A percentile compares a stretch with the other conserved stretches of the same genome.
phyloP scores from a whole-genome alignment of 768 basidiomycete genomes.

The Kwoniella sp. region DNA sequence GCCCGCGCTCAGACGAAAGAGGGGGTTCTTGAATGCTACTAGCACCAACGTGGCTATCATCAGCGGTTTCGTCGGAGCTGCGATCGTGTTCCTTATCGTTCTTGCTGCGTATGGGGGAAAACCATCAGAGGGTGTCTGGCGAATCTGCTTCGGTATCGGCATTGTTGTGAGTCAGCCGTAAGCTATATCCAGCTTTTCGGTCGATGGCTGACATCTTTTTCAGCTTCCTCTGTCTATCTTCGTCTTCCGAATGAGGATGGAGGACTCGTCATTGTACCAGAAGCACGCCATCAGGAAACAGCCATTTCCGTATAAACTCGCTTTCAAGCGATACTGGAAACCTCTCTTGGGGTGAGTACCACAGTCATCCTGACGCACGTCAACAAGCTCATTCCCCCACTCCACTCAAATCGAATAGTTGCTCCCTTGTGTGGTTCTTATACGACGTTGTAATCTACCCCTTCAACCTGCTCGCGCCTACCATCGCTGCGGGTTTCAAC shows the following conservation, averaged over 20 bases:
- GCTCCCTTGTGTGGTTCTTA: constrained; percentile 11
- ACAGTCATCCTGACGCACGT: too few species aligned
- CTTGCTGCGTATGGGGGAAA: constrained; percentile 8
- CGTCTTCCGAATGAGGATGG: constrained; percentile 9
- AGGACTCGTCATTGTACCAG: constrained; percentile 7
- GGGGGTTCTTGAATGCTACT: constrained; percentile 4
- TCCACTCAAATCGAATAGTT: too few species aligned
- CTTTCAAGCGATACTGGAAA: constrained; percentile 14
- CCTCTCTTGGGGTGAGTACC: constrained; percentile 2
- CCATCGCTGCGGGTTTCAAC: constrained; percentile 8
- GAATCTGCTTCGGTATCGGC: constrained; percentile 12
- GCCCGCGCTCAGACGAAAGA: constrained; percentile 6
- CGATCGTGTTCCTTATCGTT: constrained; percentile 10
- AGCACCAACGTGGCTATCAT: constrained; percentile 11
- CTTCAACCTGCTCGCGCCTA: constrained; percentile 10
- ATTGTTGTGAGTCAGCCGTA: neutral
- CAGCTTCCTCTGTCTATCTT: constrained; percentile 10
- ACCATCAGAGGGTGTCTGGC: constrained; percentile 4
- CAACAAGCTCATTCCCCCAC: too few species aligned
- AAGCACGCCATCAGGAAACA: constrained; percentile 9
- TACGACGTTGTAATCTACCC: constrained; percentile 9
- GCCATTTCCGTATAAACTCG: constrained; percentile 8
- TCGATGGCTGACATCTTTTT: neutral
- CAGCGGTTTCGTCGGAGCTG: constrained; percentile 5
- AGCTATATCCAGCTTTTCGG: neutral